These are phyloP conservation scores for Nitzschia putrida DNA, from an alignment of 108 stramenopile genomes.

Conservation along the genomic window DNA sequence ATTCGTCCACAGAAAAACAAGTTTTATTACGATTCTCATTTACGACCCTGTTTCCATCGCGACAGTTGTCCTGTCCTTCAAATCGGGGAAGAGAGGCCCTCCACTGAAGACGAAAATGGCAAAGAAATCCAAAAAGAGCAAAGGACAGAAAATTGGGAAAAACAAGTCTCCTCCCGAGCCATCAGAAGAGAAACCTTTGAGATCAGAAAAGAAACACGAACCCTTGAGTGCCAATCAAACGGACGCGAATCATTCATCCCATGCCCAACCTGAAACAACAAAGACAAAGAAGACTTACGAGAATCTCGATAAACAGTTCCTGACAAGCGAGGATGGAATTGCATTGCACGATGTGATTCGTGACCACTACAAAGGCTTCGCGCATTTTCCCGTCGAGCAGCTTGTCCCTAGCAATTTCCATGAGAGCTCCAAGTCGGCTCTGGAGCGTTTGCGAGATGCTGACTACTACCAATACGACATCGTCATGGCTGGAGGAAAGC, in stretches of 20 bases:
- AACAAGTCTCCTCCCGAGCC: no score
- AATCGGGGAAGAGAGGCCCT: no score
- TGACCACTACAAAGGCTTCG: constrained; percentile 57
- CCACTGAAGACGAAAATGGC: no score
- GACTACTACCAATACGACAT: constrained; percentile 65
- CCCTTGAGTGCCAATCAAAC: no score
- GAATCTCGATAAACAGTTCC: constrained; percentile 15
- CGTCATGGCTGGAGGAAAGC: constrained; percentile 83
- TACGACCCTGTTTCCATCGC: no score
- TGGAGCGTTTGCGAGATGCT: constrained; percentile 52
- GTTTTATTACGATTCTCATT: no score
- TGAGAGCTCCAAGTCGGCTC: constrained; percentile 32
- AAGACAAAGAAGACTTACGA: background rate
- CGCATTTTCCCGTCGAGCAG: constrained; percentile 35
- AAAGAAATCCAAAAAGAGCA: no score
- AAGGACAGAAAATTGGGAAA: no score
- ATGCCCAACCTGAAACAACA: background rate
- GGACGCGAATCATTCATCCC: background rate
- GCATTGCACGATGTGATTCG: constrained; percentile 44
- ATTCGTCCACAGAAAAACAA: no score
- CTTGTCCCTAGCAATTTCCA: constrained; percentile 37
- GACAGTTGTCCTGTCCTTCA: no score
- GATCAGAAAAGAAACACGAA: no score
- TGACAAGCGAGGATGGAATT: constrained; percentile 46
- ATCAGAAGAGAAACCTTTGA: no score